phyloP scores from a whole-genome alignment of 192 early-diverging fungal genomes.

The Coemansia sp. region DNA sequence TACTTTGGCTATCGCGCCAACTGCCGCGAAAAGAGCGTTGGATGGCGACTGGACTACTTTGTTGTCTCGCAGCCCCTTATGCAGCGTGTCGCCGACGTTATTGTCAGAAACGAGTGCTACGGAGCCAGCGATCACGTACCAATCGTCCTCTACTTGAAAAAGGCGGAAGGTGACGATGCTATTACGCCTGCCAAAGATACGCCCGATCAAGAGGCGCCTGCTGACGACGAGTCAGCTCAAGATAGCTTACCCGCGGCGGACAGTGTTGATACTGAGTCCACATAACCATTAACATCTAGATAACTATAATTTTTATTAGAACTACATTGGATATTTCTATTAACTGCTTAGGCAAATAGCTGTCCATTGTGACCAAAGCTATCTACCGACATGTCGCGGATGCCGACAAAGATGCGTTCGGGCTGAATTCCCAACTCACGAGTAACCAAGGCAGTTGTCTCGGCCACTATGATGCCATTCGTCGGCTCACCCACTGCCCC shows the following conservation, averaged over 20 bases:
- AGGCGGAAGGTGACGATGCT: slow-evolving; percentile 2
- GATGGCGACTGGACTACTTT: slow-evolving; percentile 92
- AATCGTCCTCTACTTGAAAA: slow-evolving; percentile 63
- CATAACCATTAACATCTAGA: neutral
- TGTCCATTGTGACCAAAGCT: slow-evolving; percentile 18
- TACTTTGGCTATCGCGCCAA: slow-evolving; percentile 80
- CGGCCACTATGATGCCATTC: slow-evolving; percentile 21
- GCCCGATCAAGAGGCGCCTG: neutral
- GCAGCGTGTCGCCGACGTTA: slow-evolving; percentile 62
- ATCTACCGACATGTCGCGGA: slow-evolving; percentile 18
- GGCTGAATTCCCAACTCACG: slow-evolving; percentile 17
- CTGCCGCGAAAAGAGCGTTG: slow-evolving; percentile 68
- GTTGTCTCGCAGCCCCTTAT: slow-evolving; percentile 64
- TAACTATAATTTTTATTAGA: too few species aligned
- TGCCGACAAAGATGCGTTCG: slow-evolving; percentile 22
- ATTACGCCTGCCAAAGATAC: slow-evolving; percentile 2
- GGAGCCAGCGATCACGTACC: slow-evolving; percentile 92
- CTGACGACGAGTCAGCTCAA: neutral
- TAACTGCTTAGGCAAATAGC: slow-evolving; percentile 10
- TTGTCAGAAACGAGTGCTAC: slow-evolving; percentile 75
- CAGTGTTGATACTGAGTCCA: neutral
- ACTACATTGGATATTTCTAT: too few species aligned
- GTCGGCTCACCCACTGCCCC: slow-evolving; percentile 26
- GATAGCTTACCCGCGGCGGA: neutral
- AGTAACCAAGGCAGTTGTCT: slow-evolving; percentile 17